Conservation (phyloP, 805 yeast species). For the Kodamaea neixiangensis region DNA sequence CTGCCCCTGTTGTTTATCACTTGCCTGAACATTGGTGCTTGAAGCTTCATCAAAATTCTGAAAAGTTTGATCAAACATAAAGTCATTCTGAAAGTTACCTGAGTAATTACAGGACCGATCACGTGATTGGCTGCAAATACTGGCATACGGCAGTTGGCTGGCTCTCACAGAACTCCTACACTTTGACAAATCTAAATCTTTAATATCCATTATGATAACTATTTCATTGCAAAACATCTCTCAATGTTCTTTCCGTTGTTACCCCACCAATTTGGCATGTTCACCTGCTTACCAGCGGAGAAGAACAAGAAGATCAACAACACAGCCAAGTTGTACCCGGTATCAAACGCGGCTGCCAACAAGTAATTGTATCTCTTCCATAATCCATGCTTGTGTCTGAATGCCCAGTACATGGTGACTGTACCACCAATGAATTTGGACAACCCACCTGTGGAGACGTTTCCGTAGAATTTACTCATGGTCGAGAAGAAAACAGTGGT, state of each 20-base stretch:
- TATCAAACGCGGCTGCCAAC: slow-evolving; percentile 28
- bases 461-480: slow-evolving; percentile 25
- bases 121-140: slow-evolving; percentile 1
- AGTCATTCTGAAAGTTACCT: background rate
- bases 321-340: slow-evolving; percentile 25
- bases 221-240: slow-evolving; percentile 22
- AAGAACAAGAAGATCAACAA: slow-evolving; percentile 21
- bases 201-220: background rate
- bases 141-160: no score
- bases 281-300: slow-evolving; percentile 14
- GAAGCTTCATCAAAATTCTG: slow-evolving; percentile 5
- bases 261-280: slow-evolving; percentile 28
- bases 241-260: slow-evolving; percentile 24
- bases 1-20: slow-evolving; percentile 1
- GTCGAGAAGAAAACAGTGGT: slow-evolving; percentile 28
- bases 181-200: no score
- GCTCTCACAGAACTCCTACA: no score
- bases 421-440: slow-evolving; percentile 27
- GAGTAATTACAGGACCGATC: background rate
- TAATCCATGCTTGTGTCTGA: slow-evolving; percentile 19
- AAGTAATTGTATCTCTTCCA: slow-evolving; percentile 28
- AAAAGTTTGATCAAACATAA: slow-evolving; percentile 8
- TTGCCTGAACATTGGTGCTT: slow-evolving; percentile 5
- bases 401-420: slow-evolving; percentile 22
- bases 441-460: slow-evolving; percentile 24